These are phyloP conservation scores for Cicer chorassanicum DNA, from an alignment of 306 rosid genomes.

Conservation along the genomic window DNA sequence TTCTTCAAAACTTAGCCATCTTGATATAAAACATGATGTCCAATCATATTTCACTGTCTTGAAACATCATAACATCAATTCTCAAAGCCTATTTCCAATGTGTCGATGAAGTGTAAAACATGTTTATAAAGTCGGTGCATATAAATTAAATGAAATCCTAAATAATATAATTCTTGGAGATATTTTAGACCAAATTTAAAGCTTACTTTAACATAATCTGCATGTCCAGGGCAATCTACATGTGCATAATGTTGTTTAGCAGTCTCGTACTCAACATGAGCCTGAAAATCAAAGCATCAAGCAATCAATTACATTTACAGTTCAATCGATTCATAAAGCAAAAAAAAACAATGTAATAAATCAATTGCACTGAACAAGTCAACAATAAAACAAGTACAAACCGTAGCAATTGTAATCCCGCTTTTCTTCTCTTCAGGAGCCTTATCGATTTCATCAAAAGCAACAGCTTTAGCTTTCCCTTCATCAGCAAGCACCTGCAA, in stretches of 20 bases:
- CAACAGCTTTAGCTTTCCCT: constrained; percentile 92
- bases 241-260: constrained; percentile 82
- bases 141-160: neutral
- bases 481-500: constrained; percentile 82
- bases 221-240: constrained; percentile 95
- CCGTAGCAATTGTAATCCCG: constrained; percentile 97
- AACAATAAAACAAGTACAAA: constrained; percentile 42
- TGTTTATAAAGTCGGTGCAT: neutral
- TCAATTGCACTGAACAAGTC: neutral
- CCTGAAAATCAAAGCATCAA: constrained; percentile 56
- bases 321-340: neutral
- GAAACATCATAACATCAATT: neutral
- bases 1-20: neutral
- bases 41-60: neutral
- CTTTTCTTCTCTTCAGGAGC: constrained; percentile 97
- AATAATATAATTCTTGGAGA: neutral
- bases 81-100: neutral
- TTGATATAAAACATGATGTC: neutral
- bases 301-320: neutral
- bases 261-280: constrained; percentile 95
- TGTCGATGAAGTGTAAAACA: neutral
- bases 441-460: constrained; percentile 93
- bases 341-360: neutral
- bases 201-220: constrained; percentile 91
- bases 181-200: constrained; percentile 24